Percentiles rank a stretch among this genome's conserved stretches.
Evolutionary conservation across 1,139 yeast genomes (phyloP).

Genomic region (Candida gigantensis): DNA sequence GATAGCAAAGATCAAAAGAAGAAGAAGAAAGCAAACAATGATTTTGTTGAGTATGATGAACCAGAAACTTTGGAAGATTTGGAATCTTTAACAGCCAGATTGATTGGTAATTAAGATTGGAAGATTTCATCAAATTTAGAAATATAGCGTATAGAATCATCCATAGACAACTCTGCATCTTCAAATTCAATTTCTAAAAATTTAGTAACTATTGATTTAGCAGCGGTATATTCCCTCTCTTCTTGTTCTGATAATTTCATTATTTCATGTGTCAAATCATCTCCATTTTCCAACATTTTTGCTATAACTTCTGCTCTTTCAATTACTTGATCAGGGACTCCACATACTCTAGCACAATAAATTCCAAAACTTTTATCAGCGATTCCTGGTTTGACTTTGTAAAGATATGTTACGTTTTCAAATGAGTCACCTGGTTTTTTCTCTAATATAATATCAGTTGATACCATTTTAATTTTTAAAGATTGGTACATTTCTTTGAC

Average conservation of each 20-base stretch:
- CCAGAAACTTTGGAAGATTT: conserved; percentile 92
- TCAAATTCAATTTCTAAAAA: conserved; percentile 19
- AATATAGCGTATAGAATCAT: conserved; percentile 6
- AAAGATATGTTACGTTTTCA: conserved; percentile 30
- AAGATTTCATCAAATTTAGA: conserved; percentile 11
- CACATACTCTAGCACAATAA: conserved; percentile 38
- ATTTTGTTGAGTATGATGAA: conserved; percentile 72
- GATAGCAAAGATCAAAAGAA: too few relatives aligned
- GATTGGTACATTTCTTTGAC: conserved; percentile 6
- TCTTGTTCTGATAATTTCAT: conserved; percentile 17
- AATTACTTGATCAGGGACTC: conserved; percentile 26
- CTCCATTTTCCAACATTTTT: conserved; percentile 17
- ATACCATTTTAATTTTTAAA: conserved; percentile 6
- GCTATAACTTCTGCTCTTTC: conserved; percentile 26
- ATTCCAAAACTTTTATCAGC: conserved; percentile 36
- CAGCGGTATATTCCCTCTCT: conserved; percentile 14
- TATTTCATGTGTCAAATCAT: conserved; percentile 17
- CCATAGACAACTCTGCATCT: conserved; percentile 4
- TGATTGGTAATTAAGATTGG: conserved; percentile 24
- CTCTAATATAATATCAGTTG: conserved; percentile 26
- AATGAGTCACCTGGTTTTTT: not conserved
- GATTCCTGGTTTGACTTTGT: conserved; percentile 28
- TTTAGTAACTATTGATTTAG: conserved; percentile 23
- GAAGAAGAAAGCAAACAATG: conserved; percentile 25
- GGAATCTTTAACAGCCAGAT: conserved; percentile 82